Evolutionary conservation across 495 filamentous ascomycete species (phyloP).

Genomic region (Penicillium subrubescens): DNA sequence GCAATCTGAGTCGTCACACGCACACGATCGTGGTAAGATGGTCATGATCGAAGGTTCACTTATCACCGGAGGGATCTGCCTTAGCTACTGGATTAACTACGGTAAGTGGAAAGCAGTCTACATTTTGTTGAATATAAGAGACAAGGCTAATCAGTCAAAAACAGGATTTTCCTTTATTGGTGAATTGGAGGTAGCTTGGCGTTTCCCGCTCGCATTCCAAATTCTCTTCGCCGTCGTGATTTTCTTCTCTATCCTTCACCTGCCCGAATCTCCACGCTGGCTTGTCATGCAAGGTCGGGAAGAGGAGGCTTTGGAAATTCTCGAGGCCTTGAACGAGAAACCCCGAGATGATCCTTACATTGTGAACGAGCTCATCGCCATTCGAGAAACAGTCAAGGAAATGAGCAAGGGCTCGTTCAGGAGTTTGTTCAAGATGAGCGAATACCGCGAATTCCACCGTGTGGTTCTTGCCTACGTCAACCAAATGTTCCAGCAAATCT

Average conservation of each 20-base stretch:
- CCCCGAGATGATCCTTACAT: constrained; percentile 52
- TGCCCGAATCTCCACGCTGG: constrained; percentile 76
- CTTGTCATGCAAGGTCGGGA: constrained; percentile 65
- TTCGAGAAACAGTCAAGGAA: constrained; percentile 69
- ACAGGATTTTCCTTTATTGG: constrained; percentile 58
- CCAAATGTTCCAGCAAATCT: constrained; percentile 55
- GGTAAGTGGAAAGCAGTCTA: constrained; percentile 31
- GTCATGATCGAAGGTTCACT: constrained; percentile 75
- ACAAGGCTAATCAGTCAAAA: not conserved
- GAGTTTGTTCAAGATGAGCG: constrained; percentile 51
- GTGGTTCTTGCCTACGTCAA: constrained; percentile 64
- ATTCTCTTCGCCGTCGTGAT: constrained; percentile 64
- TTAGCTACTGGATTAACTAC: constrained; percentile 75
- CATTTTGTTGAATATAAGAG: not conserved
- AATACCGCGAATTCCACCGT: constrained; percentile 68
- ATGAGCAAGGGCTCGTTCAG: constrained; percentile 59
- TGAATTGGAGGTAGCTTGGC: constrained; percentile 61
- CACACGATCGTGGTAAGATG: constrained; percentile 70
- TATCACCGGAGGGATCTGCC: constrained; percentile 66
- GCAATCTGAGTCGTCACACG: constrained; percentile 70
- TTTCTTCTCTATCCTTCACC: constrained; percentile 55
- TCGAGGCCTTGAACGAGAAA: constrained; percentile 50
- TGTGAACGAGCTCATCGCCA: constrained; percentile 50
- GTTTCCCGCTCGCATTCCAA: constrained; percentile 75
- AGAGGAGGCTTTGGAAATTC: constrained; percentile 63